Percentiles rank a stretch among this genome's conserved stretches.
Conservation (phyloP, 1,139 yeast species). For the Hemisphaericaspora xylanilytica region DNA sequence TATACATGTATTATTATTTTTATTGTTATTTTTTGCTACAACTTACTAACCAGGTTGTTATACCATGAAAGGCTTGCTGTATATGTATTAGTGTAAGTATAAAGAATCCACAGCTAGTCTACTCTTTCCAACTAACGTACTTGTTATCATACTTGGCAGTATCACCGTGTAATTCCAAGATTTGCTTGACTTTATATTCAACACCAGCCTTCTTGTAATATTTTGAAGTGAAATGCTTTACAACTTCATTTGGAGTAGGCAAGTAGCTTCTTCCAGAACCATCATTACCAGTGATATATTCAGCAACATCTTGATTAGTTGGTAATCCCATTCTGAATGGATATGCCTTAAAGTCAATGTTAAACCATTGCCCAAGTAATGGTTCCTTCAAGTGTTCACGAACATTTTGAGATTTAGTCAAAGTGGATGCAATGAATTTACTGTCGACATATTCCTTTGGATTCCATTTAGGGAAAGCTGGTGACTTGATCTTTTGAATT, state of each 20-base stretch:
- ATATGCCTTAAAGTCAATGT: conserved; percentile 57
- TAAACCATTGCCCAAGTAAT: conserved; percentile 44
- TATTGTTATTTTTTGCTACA: too few species aligned
- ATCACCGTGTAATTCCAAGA: conserved; percentile 61
- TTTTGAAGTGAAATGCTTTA: conserved; percentile 54
- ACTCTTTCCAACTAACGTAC: conserved; percentile 55
- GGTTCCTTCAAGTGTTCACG: conserved; percentile 33
- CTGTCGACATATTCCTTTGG: conserved; percentile 21
- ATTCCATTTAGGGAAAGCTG: conserved; percentile 51
- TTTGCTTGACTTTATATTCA: conserved; percentile 51
- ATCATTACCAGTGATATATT: conserved; percentile 63
- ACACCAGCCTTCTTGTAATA: conserved; percentile 62
- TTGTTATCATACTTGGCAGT: conserved; percentile 55
- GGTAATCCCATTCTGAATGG: conserved; percentile 86
- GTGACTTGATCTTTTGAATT: conserved; percentile 59
- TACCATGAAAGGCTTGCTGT: not conserved
- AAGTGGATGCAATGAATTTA: conserved; percentile 21
- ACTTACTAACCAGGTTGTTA: too few species aligned
- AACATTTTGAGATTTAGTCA: conserved; percentile 25
- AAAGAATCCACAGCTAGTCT: not conserved
- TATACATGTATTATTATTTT: conserved; percentile 2
- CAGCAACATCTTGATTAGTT: conserved; percentile 53
- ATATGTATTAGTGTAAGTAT: not conserved
- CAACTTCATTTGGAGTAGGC: conserved; percentile 64
- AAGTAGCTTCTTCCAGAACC: conserved; percentile 61